These are phyloP conservation scores for Trypanosomatidae sp. DNA, from an alignment of 208 protist genomes.

Conservation along the genomic window DNA sequence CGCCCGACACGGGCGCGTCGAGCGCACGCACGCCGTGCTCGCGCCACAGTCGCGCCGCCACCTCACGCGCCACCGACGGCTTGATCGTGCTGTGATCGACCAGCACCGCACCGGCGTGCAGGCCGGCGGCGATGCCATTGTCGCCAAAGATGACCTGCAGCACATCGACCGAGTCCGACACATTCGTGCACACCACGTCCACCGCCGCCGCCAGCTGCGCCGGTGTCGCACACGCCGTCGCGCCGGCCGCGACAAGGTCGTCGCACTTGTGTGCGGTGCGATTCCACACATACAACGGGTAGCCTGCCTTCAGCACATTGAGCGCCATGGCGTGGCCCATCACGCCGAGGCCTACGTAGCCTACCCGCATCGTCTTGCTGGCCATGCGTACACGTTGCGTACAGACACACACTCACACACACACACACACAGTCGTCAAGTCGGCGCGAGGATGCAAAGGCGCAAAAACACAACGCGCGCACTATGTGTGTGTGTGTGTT, in stretches of 20 bases:
- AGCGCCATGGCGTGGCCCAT: constrained; percentile 89
- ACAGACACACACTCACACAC: background rate
- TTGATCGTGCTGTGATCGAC: constrained; percentile 94
- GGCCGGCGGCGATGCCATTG: constrained; percentile 59
- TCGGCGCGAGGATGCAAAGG: background rate
- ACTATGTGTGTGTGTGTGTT: no score
- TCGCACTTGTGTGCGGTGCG: constrained; percentile 72
- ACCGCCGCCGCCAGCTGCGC: constrained; percentile 63
- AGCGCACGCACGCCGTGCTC: constrained; percentile 65
- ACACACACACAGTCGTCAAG: background rate
- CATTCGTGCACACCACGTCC: constrained; percentile 89
- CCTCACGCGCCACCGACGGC: constrained; percentile 82
- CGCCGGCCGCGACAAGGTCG: constrained; percentile 64
- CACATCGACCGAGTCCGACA: constrained; percentile 88
- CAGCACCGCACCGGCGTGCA: constrained; percentile 63
- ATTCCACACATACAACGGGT: constrained; percentile 75
- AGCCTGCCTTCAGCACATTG: constrained; percentile 86
- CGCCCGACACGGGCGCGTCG: constrained; percentile 93
- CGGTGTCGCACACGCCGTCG: constrained; percentile 39
- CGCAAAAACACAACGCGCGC: background rate
- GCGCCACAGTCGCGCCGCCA: constrained; percentile 63
- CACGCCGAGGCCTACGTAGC: constrained; percentile 89
- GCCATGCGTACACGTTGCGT: no score
- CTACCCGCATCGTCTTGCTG: constrained; percentile 34
- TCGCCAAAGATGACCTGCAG: constrained; percentile 70